Base-by-base conservation (phyloP, 306 rosid species). In the Cajanus cajan region DNA sequence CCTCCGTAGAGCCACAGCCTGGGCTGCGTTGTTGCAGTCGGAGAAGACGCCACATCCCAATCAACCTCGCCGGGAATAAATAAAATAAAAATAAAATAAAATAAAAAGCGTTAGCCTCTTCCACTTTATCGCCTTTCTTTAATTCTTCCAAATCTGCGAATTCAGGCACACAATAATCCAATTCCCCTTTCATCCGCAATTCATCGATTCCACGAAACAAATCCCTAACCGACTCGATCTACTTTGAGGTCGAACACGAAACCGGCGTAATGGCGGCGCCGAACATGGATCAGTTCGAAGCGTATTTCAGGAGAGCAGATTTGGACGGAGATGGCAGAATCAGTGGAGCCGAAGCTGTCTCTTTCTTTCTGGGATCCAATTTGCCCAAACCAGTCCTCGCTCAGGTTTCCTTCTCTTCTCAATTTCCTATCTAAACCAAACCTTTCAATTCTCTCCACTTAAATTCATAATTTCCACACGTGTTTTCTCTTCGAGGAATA, bases 251-350 rank as follows among this genome's bases (percentile, higher is more conserved):
- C 34, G 64, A 76, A 63, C 25, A 64, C 34, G 36, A 25, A 48
- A 1, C 1, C 4, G n/a, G 44, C 3, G 48, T 6, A 39, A 89
- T 86, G 86, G 86, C 90, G 54, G 85, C 80, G 21, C 80, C 90
- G 43, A 84, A 85, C 61, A 82, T 80, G 95, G 97, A 94, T 94
- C 93, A 88, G 92, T 93, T 90, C 51, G 97, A 94, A 74, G 78
- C 84, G 19, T 90, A 54, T 84, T 94, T 94, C 55, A 48, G 90
- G 75, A 81, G 96, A 80, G 97, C 97, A 64, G 98, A 94, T 92
- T 92, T 92, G 85, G 97, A 94, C 48, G 97, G 98, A 25, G 98
- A 94, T 90, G 95, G 97, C 24, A 88, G 93, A 84, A 94, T 94
- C 88, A 94, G 93, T 75, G 98, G 97, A 48, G 85, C 90, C 68